Evolutionary conservation across 257 asterid genomes (phyloP).

Genomic region (Handroanthus guayacan): DNA sequence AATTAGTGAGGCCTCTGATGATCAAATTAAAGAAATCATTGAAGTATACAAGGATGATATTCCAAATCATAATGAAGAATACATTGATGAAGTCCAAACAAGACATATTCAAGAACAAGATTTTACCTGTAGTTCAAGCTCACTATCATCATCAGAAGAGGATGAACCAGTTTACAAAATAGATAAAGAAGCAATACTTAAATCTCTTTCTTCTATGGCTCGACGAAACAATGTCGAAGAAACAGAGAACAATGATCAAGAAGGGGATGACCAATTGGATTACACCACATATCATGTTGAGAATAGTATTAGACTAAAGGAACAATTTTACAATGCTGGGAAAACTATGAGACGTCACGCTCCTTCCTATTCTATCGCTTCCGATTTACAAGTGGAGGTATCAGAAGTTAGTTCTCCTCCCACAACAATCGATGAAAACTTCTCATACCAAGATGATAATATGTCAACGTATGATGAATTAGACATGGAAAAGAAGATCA

Average conservation of each 20-base stretch:
- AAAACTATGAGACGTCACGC: conserved; percentile 42
- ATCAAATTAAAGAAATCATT: conserved; percentile 52
- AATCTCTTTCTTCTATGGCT: conserved; percentile 64
- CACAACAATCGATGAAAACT: conserved; percentile 53
- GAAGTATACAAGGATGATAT: conserved; percentile 37
- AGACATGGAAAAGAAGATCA: conserved; percentile 42
- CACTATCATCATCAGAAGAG: conserved; percentile 65
- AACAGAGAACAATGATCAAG: conserved; percentile 32
- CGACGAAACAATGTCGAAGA: conserved; percentile 45
- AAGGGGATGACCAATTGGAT: conserved; percentile 20
- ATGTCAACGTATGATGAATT: conserved; percentile 36
- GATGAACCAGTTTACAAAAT: conserved; percentile 55
- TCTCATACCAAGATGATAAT: conserved; percentile 54
- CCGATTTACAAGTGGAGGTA: conserved; percentile 92
- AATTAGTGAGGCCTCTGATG: conserved; percentile 36
- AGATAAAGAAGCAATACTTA: conserved; percentile 75
- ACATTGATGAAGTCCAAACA: conserved; percentile 34
- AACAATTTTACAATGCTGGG: conserved; percentile 41
- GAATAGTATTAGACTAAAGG: conserved; percentile 45
- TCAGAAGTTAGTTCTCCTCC: conserved; percentile 82
- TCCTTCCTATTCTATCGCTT: conserved; percentile 72
- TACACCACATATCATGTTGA: conserved; percentile 36
- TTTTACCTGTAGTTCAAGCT: conserved; percentile 34
- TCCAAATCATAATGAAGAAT: conserved; percentile 22
- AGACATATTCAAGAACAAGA: conserved; percentile 38